A percentile compares a stretch with the other conserved stretches of the same genome.
Conservation (phyloP, 495 filamentous ascomycete genomes). For the Polyplosphaeria fusca region DNA sequence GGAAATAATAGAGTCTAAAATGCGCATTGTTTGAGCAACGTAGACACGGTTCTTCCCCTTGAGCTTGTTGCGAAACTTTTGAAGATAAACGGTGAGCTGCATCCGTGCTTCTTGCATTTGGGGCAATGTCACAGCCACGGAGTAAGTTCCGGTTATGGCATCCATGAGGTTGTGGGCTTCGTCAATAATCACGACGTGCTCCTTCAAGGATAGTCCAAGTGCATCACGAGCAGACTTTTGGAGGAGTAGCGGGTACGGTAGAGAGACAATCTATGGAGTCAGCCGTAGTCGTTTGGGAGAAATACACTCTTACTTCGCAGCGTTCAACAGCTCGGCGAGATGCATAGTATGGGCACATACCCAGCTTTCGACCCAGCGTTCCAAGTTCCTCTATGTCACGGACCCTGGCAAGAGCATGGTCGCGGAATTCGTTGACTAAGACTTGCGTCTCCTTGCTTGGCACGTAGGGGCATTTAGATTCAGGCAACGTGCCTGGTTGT, state of each 20-base stretch:
- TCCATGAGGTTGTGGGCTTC: conserved; percentile 99
- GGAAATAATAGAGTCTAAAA: conserved; percentile 70
- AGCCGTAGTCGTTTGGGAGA: neutral
- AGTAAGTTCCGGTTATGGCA: conserved; percentile 83
- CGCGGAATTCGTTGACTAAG: conserved; percentile 76
- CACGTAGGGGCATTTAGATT: conserved; percentile 73
- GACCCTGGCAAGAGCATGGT: conserved; percentile 77
- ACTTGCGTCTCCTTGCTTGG: conserved; percentile 72
- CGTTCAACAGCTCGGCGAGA: conserved; percentile 76
- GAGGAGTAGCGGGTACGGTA: conserved; percentile 87
- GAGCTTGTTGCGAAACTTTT: conserved; percentile 80
- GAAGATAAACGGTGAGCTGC: conserved; percentile 76
- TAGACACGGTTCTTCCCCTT: conserved; percentile 93
- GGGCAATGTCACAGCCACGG: conserved; percentile 65
- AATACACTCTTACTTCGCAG: conserved; percentile 57
- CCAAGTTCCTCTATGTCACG: conserved; percentile 93
- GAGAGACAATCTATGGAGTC: conserved; percentile 78
- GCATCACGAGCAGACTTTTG: conserved; percentile 89
- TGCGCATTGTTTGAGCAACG: conserved; percentile 76
- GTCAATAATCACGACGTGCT: conserved; percentile 88
- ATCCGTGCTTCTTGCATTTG: conserved; percentile 69
- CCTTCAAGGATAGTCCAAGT: conserved; percentile 77
- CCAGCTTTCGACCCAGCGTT: conserved; percentile 69
- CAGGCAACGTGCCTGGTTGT: conserved; percentile 62
- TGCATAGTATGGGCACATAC: conserved; percentile 94